phyloP scores from a whole-genome alignment of 2,329 filamentous ascomycete species.

The Fusarium sarcochroum region DNA sequence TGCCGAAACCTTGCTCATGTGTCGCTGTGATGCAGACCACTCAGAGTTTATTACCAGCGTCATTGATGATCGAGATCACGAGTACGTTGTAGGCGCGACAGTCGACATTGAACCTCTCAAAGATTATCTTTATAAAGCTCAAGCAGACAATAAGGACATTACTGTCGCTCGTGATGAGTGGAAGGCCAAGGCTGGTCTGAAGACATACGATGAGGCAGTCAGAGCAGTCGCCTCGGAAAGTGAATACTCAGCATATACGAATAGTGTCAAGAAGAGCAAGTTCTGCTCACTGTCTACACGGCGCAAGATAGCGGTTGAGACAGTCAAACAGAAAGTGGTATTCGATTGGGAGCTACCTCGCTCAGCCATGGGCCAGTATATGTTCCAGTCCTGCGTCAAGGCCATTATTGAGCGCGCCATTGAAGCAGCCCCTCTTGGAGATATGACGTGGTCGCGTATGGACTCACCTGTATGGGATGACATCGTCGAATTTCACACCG shows the following conservation, averaged over 20 bases:
- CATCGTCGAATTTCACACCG: background rate
- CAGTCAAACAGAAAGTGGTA: background rate
- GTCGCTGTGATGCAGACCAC: background rate
- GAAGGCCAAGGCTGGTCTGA: background rate
- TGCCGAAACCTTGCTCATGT: background rate
- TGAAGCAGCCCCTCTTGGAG: background rate
- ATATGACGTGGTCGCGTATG: no score
- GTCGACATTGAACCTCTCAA: background rate
- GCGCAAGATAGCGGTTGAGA: background rate
- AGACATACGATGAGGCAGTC: background rate
- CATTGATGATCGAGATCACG: background rate
- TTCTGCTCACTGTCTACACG: background rate
- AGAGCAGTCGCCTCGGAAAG: background rate
- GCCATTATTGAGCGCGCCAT: background rate
- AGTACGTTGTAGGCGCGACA: background rate
- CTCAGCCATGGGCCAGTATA: background rate
- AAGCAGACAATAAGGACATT: background rate
- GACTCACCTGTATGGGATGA: background rate
- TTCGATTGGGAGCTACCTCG: background rate
- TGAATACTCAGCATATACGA: background rate
- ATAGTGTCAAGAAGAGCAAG: background rate
- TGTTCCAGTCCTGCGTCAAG: background rate
- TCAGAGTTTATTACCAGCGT: background rate
- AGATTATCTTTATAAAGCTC: background rate
- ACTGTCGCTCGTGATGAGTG: background rate